Evolutionary conservation across 768 basidiomycete species (phyloP).

Genomic region (Psilocybe subaeruginosa): DNA sequence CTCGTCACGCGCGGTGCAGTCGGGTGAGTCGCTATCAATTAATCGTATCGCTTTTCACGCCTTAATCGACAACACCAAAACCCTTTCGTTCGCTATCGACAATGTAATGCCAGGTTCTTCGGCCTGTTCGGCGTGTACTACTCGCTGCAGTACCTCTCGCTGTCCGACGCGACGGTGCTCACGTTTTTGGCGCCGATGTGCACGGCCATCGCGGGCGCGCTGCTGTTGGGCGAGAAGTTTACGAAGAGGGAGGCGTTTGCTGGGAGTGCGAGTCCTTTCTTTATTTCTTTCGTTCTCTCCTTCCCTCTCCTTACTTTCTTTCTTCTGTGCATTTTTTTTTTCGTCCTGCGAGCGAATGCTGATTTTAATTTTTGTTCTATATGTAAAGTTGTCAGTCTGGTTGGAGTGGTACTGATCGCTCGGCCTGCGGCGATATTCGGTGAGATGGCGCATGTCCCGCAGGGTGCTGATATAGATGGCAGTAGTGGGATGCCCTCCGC

Average conservation of each 20-base stretch:
- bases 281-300: too few species aligned
- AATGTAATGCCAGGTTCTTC: too few species aligned
- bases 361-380: background rate
- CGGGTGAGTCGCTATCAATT: too few species aligned
- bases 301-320: background rate
- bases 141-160: conserved; percentile 72
- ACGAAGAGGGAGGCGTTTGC: conserved; percentile 57
- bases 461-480: background rate
- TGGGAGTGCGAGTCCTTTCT: conserved; percentile 33
- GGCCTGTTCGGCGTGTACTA: conserved; percentile 73
- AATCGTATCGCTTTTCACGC: too few species aligned
- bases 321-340: too few species aligned
- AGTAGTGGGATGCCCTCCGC: background rate
- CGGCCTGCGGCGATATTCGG: conserved; percentile 79
- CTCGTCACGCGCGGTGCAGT: conserved; percentile 60
- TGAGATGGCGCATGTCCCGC: conserved; percentile 16
- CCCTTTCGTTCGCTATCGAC: too few species aligned
- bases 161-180: conserved; percentile 79
- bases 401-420: conserved; percentile 82
- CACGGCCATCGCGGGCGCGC: conserved; percentile 62
- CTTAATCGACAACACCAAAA: too few species aligned
- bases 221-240: conserved; percentile 61
- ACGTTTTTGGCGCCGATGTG: conserved; percentile 74
- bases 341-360: background rate
- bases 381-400: conserved; percentile 46